Base-by-base conservation (phyloP, 208 protist genomes). In the Trypanosoma scelopori region DNA sequence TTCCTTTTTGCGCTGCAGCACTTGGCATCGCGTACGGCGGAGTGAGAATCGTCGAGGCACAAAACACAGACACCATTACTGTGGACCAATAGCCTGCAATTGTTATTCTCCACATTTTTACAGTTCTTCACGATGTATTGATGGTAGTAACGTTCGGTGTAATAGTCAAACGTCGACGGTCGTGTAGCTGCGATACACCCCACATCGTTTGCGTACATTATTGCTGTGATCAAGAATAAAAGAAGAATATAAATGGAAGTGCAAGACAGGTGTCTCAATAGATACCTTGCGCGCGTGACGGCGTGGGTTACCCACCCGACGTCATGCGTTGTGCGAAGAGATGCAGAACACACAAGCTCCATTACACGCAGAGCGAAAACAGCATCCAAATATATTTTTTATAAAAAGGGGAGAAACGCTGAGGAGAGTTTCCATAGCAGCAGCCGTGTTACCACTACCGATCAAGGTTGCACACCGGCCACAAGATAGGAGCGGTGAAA, bases 21-120 rank as follows among this genome's bases (percentile, higher is more conserved):
- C 5, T 30, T 28, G 23, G 25, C 13, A 11, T 32, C 56, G 43
- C 43, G 3, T 3, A 87, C 69, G 13, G 81, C 66, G 0, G 53
- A 76, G 53, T 95, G 86, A 12, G 75, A 76, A 7, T 81, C 79
- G 66, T 95, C 90, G 18, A 95, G 55, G 58, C 82, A 91, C 16
- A 95, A 48, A 16, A 95, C 76, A 49, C 74, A 87, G 22, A 95
- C 20, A 18, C 90, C 87, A 73, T 95, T 95, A 75, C 85, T 93
- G 71, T 95, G 90, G 52, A 90, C 81, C 61, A 95, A 58, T 25
- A 95, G 42, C 3, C 90, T 79, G 57, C 74, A 79, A 64, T 93
- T 81, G 66, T 95, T 91, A 9, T 78, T 79, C 22, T 67, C 58
- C 7, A 82, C 74, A 11, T 69, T 71, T 65, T 93, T 93, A 62